A percentile compares a stretch with the other conserved stretches of the same genome.
phyloP scores from a whole-genome alignment of 169 alveolate species.

The Sarcocystis neurona region DNA sequence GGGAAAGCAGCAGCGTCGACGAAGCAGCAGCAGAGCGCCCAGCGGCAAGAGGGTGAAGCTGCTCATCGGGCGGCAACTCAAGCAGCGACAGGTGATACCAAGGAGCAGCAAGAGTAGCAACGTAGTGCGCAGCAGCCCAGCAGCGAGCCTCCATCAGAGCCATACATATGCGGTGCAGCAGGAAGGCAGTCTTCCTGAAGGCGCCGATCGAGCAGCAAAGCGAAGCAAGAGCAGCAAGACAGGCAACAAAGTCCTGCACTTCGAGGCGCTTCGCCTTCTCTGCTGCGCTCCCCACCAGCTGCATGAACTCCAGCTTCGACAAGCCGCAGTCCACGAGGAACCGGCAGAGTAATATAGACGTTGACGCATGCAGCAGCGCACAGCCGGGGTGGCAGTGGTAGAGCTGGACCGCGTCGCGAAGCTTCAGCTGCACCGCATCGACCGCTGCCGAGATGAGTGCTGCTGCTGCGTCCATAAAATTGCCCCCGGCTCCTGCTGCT shows the following conservation, averaged over 20 bases:
- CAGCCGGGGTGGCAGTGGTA: slow-evolving; percentile 44
- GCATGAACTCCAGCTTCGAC: slow-evolving; percentile 31
- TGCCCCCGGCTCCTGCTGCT: background rate
- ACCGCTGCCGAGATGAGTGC: slow-evolving; percentile 5
- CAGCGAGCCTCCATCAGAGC: slow-evolving; percentile 32
- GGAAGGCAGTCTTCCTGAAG: slow-evolving; percentile 37
- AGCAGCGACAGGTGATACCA: slow-evolving; percentile 38
- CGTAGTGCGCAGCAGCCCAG: slow-evolving; percentile 42
- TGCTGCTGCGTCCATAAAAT: background rate
- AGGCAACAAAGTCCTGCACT: slow-evolving; percentile 34
- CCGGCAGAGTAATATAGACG: slow-evolving; percentile 23
- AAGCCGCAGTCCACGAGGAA: background rate
- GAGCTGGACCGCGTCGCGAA: slow-evolving; percentile 40
- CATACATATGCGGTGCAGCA: slow-evolving; percentile 46
- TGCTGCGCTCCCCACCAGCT: slow-evolving; percentile 23
- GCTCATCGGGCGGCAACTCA: slow-evolving; percentile 38
- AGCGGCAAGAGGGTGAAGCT: slow-evolving; percentile 36
- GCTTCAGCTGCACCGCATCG: slow-evolving; percentile 25
- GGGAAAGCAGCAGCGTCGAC: background rate
- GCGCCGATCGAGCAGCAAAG: slow-evolving; percentile 46
- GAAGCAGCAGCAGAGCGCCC: background rate
- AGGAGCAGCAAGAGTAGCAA: slow-evolving; percentile 46
- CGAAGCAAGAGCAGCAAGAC: slow-evolving; percentile 36
- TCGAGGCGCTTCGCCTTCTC: slow-evolving; percentile 45
- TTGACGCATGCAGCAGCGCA: slow-evolving; percentile 34